Evolutionary conservation across 2,329 filamentous ascomycete species (phyloP).

Genomic region (Penicillium sp.): DNA sequence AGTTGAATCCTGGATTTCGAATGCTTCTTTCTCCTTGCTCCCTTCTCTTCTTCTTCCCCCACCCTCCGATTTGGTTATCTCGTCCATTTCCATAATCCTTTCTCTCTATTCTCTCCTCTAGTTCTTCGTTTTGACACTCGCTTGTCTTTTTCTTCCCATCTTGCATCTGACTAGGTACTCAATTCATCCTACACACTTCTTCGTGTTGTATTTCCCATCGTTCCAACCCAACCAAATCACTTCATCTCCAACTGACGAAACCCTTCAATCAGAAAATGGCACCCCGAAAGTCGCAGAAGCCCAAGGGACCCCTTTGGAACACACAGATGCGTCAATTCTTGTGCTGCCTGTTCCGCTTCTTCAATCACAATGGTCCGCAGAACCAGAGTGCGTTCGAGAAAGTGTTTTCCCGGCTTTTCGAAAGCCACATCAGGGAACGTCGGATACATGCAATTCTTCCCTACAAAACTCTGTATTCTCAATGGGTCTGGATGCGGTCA

Average conservation of each 20-base stretch:
- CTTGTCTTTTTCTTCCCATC: too few species aligned
- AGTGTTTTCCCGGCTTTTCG: conserved; percentile 28
- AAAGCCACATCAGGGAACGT: conserved; percentile 13
- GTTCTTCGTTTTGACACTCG: background rate
- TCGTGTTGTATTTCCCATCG: background rate
- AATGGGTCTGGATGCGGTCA: conserved; percentile 21
- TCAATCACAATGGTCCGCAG: too few species aligned
- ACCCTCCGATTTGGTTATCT: background rate
- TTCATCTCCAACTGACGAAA: background rate
- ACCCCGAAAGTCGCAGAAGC: background rate
- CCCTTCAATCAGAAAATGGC: background rate
- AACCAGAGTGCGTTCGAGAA: conserved; percentile 5
- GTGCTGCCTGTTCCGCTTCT: conserved; percentile 26
- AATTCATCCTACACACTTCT: background rate
- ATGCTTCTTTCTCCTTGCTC: too few species aligned
- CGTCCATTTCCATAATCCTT: background rate
- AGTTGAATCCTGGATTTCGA: too few species aligned
- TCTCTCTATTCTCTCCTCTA: background rate
- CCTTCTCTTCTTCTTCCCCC: background rate
- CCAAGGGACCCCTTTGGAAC: conserved; percentile 15
- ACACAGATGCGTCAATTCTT: conserved; percentile 15
- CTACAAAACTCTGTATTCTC: conserved; percentile 10
- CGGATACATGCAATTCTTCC: conserved; percentile 16
- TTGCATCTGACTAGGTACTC: background rate
- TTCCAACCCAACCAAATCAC: background rate